These are phyloP conservation scores for Ceratobasidium sp. DNA, from an alignment of 1,284 basidiomycete genomes.

Conservation along the genomic window DNA sequence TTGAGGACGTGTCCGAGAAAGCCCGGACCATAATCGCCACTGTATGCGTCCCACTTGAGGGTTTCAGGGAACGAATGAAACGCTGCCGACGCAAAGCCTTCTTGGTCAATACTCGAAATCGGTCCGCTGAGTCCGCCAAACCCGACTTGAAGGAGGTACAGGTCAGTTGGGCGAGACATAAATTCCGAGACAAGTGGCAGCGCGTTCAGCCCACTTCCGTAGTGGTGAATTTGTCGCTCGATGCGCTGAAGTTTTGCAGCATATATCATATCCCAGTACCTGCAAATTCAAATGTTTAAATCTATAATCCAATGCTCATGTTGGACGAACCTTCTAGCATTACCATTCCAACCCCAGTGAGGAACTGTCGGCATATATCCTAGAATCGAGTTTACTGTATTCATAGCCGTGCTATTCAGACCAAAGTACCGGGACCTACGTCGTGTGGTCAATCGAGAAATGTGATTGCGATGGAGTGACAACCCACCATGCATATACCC, in stretches of 20 bases:
- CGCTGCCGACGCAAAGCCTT: conserved; percentile 33
- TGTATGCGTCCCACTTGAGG: conserved; percentile 65
- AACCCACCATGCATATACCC: conserved; percentile 29
- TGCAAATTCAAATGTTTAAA: neutral
- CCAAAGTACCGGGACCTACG: conserved; percentile 67
- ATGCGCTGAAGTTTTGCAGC: conserved; percentile 64
- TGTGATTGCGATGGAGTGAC: neutral
- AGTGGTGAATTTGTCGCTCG: conserved; percentile 67
- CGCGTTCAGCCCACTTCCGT: conserved; percentile 65
- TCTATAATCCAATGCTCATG: neutral
- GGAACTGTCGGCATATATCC: conserved; percentile 65
- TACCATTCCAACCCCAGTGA: conserved; percentile 69
- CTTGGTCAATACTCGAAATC: conserved; percentile 62
- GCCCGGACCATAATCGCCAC: conserved; percentile 67
- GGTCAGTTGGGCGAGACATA: conserved; percentile 57
- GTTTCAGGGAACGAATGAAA: conserved; percentile 53
- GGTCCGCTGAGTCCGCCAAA: conserved; percentile 63
- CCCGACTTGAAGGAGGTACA: conserved; percentile 61
- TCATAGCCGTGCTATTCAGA: conserved; percentile 59
- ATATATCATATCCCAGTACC: conserved; percentile 62
- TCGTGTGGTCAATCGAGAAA: conserved; percentile 50
- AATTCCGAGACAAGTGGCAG: conserved; percentile 62
- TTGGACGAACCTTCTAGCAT: conserved; percentile 62
- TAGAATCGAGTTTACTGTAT: conserved; percentile 64
- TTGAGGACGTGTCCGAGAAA: conserved; percentile 65